phyloP scores from a whole-genome alignment of 1,284 basidiomycete genomes.

The Pyrrhoderma lamaoense region DNA sequence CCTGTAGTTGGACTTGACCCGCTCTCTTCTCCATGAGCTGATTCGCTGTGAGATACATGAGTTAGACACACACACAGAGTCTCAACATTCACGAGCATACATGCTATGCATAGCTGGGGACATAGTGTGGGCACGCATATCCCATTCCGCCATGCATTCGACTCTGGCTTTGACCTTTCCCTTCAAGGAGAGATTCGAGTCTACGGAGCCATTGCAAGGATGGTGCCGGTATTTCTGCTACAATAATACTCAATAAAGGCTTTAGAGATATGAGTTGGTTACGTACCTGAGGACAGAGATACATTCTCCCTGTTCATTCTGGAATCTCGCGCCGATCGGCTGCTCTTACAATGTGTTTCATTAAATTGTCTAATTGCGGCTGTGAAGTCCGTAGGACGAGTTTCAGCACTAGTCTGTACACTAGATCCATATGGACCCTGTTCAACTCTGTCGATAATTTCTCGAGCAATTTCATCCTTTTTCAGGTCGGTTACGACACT shows the following conservation, averaged over 20 bases:
- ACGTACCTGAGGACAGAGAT: constrained; percentile 44
- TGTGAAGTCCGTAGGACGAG: constrained; percentile 62
- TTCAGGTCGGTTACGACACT: constrained; percentile 60
- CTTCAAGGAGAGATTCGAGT: constrained; percentile 5
- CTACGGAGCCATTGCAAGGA: constrained; percentile 33
- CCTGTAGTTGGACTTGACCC: neutral
- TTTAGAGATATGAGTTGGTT: neutral
- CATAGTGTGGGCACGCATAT: neutral
- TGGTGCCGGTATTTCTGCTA: constrained; percentile 19
- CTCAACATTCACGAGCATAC: neutral
- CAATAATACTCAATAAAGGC: neutral
- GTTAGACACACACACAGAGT: neutral
- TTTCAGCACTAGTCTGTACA: constrained; percentile 44
- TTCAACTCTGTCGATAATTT: constrained; percentile 67
- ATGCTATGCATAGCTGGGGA: neutral
- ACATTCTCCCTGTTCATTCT: constrained; percentile 70
- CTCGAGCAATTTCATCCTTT: constrained; percentile 61
- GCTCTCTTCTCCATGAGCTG: neutral
- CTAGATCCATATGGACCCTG: constrained; percentile 69
- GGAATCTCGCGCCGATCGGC: constrained; percentile 64
- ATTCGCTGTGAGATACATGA: neutral
- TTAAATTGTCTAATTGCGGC: constrained; percentile 60
- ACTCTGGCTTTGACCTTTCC: neutral
- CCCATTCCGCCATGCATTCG: neutral
- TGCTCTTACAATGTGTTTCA: constrained; percentile 39